Conservation (phyloP, 805 yeast species). For the Yamadazyma paraphyllophila region DNA sequence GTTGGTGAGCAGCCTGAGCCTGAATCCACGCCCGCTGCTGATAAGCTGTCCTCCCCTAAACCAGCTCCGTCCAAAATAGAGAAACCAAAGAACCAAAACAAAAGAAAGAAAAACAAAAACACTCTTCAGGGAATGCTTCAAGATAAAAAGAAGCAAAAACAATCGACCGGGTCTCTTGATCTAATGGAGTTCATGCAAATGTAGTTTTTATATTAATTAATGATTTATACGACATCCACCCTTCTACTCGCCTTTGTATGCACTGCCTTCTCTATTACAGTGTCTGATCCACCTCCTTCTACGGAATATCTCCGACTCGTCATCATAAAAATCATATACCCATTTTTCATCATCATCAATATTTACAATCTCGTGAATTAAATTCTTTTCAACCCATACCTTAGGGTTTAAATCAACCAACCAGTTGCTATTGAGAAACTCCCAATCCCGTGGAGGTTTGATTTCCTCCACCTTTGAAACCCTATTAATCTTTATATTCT, state of each 20-base stretch:
- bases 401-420: slow-evolving; percentile 60
- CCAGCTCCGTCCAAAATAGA: not conserved
- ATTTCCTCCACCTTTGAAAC: slow-evolving; percentile 28
- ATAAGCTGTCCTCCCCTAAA: too few relatives aligned
- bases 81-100: slow-evolving; percentile 29
- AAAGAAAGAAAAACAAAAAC: slow-evolving; percentile 46
- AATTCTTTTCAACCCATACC: slow-evolving; percentile 57
- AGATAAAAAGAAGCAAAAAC: slow-evolving; percentile 36
- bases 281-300: slow-evolving; percentile 66
- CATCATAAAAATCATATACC: slow-evolving; percentile 64
- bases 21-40: not conserved
- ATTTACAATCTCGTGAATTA: slow-evolving; percentile 50
- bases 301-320: slow-evolving; percentile 41
- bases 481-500: slow-evolving; percentile 12
- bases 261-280: slow-evolving; percentile 6
- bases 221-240: not conserved
- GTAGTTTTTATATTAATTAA: slow-evolving; percentile 1
- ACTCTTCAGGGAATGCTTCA: slow-evolving; percentile 41
- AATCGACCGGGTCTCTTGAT: slow-evolving; percentile 31
- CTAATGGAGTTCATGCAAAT: slow-evolving; percentile 49
- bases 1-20: not conserved
- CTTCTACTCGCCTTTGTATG: not conserved
- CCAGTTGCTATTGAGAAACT: slow-evolving; percentile 47
- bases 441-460: slow-evolving; percentile 53
- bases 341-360: slow-evolving; percentile 78